Evolutionary conservation across 2,329 filamentous ascomycete genomes (phyloP), one percentile per base, ranked within the genome.

Genomic region (Cytospora paraplurivora): DNA sequence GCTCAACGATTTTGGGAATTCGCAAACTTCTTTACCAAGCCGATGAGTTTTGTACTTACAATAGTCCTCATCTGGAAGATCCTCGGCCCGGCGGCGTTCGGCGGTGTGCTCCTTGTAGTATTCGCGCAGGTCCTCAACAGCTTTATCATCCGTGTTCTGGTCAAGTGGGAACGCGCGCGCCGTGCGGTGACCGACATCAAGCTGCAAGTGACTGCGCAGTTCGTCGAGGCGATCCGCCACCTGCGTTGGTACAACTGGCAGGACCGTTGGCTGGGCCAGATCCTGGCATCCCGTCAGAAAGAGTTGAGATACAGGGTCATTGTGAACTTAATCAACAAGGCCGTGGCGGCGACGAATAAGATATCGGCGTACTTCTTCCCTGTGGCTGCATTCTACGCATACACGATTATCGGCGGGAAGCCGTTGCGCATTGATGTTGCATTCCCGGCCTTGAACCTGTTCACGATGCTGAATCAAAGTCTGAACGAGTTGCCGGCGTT

Each of bases 1-100:
- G 85, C 91, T 3, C 91, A 94, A 71, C 79, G 90, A 51, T 95
- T 97, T 70, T 97, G 93, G 93, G 93, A 97, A 65, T 90, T 95
- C 59, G 84, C 90, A 1, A 81, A 81, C n/a, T 78, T 97, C 1
- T 78, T 96, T 49, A 88, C 88, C 3, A 91, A 90, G 66, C 93
- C 93, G 0, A 75, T 95, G 17, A 90, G 89, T 64, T 82, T 94
- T n/a, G 71, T 92, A 1, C 79, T 96, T 4, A 90, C 92, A 0
- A 82, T 91, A 13, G 77, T 87, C 13, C 81, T 97, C 7, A 87
- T 93, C 8, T 92, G 90, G 86, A 81, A 85, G 65, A 83, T 97
- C 59, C 85, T 97, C 58, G 93, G 93, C 0, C 92, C 90, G 78
- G 84, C 92, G 0, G 93, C 91, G 52, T 81, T 94, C 34, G 75